Conservation (phyloP, 75 land plant genomes). For the Selaginella tamariscina region DNA sequence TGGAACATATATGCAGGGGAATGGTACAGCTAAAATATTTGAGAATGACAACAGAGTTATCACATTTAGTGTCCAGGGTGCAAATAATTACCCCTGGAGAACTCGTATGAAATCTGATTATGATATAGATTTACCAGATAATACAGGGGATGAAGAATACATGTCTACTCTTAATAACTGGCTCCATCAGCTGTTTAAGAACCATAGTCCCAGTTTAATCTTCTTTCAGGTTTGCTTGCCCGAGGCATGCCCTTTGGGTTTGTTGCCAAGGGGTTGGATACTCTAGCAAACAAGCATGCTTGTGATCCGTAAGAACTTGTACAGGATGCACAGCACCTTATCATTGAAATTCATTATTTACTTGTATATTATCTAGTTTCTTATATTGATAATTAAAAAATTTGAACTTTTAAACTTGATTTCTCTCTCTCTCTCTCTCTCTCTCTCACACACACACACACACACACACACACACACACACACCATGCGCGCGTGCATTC, state of each 20-base stretch:
- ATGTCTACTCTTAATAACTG: conserved; percentile 19
- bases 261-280: no score
- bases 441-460: no score
- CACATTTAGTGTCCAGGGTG: conserved; percentile 32
- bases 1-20: conserved; percentile 21
- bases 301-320: no score
- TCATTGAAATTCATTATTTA: no score
- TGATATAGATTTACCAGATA: conserved; percentile 28
- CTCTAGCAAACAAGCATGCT: no score
- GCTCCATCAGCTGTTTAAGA: conserved; percentile 19
- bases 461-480: no score
- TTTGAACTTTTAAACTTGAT: not conserved
- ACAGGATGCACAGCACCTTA: no score
- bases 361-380: no score
- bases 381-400: no score
- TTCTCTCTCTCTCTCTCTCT: no score
- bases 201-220: conserved; percentile 23
- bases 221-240: conserved; percentile 35
- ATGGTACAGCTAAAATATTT: conserved; percentile 33
- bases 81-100: conserved; percentile 30
- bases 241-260: no score
- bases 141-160: conserved; percentile 23
- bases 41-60: conserved; percentile 29
- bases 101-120: conserved; percentile 28
- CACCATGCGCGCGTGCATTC: no score